A percentile compares a stretch with the other conserved stretches of the same genome.
phyloP scores from a whole-genome alignment of 2,329 filamentous ascomycete species.

The Alternaria sp. region DNA sequence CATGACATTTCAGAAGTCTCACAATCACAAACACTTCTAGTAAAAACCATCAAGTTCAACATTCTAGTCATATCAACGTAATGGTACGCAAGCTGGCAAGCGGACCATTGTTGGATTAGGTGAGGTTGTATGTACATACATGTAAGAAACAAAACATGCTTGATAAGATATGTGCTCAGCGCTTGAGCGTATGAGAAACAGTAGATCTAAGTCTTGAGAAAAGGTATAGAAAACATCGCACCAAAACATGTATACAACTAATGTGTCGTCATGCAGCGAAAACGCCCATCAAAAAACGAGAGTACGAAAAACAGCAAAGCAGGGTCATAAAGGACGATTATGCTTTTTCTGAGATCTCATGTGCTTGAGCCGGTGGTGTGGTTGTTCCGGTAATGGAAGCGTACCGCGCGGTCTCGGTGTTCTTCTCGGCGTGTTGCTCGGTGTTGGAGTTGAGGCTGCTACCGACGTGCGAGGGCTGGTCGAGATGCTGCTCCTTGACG shows the following conservation, averaged over 20 bases:
- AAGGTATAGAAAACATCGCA: neutral
- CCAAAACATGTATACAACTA: neutral
- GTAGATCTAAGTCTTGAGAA: slow-evolving; percentile 3
- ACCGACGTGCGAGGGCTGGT: slow-evolving; percentile 13
- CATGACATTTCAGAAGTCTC: neutral
- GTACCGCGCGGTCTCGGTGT: slow-evolving; percentile 11
- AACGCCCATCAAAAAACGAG: neutral
- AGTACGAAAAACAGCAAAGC: neutral
- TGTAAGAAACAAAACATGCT: neutral
- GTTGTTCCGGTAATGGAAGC: slow-evolving; percentile 17
- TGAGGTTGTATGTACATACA: slow-evolving; percentile 4
- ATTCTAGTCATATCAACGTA: neutral
- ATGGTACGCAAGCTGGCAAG: slow-evolving; percentile 1
- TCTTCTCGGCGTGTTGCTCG: slow-evolving; percentile 16
- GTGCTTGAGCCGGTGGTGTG: slow-evolving; percentile 6
- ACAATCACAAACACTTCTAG: neutral
- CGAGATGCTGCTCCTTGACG: slow-evolving; percentile 5
- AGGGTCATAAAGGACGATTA: neutral
- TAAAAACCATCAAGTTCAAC: neutral
- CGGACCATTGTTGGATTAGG: slow-evolving; percentile 2
- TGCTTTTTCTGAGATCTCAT: slow-evolving; percentile 22
- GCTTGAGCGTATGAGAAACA: slow-evolving; percentile 9
- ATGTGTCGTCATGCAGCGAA: neutral
- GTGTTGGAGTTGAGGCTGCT: slow-evolving; percentile 12
- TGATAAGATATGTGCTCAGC: slow-evolving; percentile 6